A percentile compares a stretch with the other conserved stretches of the same genome.
These are phyloP conservation scores for Vinca minor DNA, from an alignment of 257 asterid genomes.

Conservation along the genomic window DNA sequence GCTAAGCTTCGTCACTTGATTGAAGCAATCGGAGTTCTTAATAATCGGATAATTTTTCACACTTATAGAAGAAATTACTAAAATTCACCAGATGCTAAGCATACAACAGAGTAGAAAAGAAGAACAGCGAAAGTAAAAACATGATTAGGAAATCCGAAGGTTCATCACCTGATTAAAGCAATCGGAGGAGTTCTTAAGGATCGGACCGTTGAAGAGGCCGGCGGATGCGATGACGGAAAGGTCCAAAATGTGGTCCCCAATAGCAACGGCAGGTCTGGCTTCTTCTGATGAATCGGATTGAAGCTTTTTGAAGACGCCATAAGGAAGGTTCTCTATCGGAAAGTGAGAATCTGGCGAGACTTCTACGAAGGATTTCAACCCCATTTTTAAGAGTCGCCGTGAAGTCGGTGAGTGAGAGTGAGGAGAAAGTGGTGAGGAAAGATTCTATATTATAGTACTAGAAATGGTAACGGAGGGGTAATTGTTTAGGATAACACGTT, in stretches of 20 bases:
- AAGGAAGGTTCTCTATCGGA: slow-evolving; percentile 93
- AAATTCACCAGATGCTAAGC: too few relatives aligned
- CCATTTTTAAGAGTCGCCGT: slow-evolving; percentile 28
- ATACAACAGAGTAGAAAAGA: too few relatives aligned
- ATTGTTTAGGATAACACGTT: too few relatives aligned
- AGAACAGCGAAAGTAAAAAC: not conserved
- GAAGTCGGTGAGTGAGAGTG: not conserved
- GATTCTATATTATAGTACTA: too few relatives aligned
- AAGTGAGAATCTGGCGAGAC: slow-evolving; percentile 81
- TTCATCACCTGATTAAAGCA: slow-evolving; percentile 68
- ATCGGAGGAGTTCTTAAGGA: slow-evolving; percentile 47
- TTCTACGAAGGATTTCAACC: slow-evolving; percentile 61
- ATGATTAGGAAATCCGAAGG: not conserved
- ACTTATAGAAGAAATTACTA: too few relatives aligned
- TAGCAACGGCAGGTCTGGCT: slow-evolving; percentile 80
- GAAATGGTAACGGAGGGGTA: too few relatives aligned
- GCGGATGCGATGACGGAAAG: slow-evolving; percentile 55
- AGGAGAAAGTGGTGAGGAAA: too few relatives aligned
- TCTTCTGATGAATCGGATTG: slow-evolving; percentile 40
- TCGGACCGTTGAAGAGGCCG: slow-evolving; percentile 72
- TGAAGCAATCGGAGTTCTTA: slow-evolving; percentile 57
- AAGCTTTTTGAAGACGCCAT: slow-evolving; percentile 75
- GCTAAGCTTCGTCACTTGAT: slow-evolving; percentile 43
- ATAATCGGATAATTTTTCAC: too few relatives aligned
- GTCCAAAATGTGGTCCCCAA: slow-evolving; percentile 74